Base-by-base conservation (phyloP, 1,139 yeast species). In the Eremothecium gossypii region DNA sequence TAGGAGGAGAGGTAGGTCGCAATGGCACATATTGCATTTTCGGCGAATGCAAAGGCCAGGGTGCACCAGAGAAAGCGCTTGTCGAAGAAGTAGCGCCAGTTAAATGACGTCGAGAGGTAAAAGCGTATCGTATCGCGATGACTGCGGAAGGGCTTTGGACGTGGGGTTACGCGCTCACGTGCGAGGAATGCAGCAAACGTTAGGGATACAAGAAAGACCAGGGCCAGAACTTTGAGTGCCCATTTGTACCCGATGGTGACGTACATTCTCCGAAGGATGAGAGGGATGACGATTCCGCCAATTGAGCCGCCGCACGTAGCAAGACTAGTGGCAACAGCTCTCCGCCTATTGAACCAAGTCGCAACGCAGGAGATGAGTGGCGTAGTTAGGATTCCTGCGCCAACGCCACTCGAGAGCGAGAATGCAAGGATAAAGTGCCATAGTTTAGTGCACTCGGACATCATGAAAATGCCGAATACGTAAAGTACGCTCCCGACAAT, bases 291-390 rank as follows among this genome's bases (percentile, higher is more conserved):
- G 27, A 77, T 71, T 37, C 84, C 84, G 12, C 89, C 89, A 5
- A 78, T 57, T 26, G 79, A 70, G 0, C 86, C 85, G n/a, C 86
- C 85, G 50, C 73, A 72, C 4, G 81, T 74, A 1, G 81, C 81
- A 4, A 77, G 56, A 1, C 83, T 77, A 36, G 77, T 57, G 5
- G 84, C 85, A 45, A 73, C 59, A 2, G 80, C 87, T 44, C 87
- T 63, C 46, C 68, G 76, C 44, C 56, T 65, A 45, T 69, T 63
- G 53, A 78, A 81, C 73, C 81, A 80, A 52, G 79, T 85, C 2
- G 79, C 71, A 28, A 79, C 67, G 2, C 71, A 74, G 2, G 80
- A 78, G 28, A 81, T 70, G 44, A 76, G 58, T 1, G 85, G 83
- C 2, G 78, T 68, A 69, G 76, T 68, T 5, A 77, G 65, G 35